Conservation (phyloP, 176 grass and related monocot species). For the Zea luxurians region DNA sequence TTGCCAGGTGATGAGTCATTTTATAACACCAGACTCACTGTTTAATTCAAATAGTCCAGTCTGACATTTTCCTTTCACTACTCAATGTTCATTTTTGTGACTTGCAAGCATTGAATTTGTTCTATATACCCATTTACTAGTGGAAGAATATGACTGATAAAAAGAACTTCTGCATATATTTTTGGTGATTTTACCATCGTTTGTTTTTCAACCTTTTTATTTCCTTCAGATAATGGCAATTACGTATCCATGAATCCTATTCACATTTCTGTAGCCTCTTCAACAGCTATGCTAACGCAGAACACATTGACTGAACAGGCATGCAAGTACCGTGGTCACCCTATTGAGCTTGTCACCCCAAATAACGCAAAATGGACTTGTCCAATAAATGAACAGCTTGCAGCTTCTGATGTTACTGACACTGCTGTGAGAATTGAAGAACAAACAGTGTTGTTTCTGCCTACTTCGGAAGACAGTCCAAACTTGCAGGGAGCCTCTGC, state of each 20-base stretch:
- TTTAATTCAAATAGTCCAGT: constrained; percentile 21
- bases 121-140: background rate
- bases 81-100: constrained; percentile 20
- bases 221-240: constrained; percentile 10
- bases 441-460: constrained; percentile 68
- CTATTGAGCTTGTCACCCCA: constrained; percentile 39
- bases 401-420: constrained; percentile 74
- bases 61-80: constrained; percentile 19
- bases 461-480: constrained; percentile 51
- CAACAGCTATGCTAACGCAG: constrained; percentile 28
- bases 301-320: constrained; percentile 56
- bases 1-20: constrained; percentile 65
- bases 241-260: background rate
- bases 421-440: constrained; percentile 77
- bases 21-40: background rate
- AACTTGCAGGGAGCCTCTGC: background rate
- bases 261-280: constrained; percentile 15
- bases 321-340: constrained; percentile 78
- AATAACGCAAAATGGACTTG: constrained; percentile 50
- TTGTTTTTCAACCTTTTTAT: background rate
- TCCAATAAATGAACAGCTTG: constrained; percentile 59
- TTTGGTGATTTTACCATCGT: background rate
- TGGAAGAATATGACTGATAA: background rate
- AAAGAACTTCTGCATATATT: background rate
- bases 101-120: constrained; percentile 10